Evolutionary conservation across 805 yeast species (phyloP), one percentile per base, ranked within the genome.

Genomic region (Candida tibetensis): DNA sequence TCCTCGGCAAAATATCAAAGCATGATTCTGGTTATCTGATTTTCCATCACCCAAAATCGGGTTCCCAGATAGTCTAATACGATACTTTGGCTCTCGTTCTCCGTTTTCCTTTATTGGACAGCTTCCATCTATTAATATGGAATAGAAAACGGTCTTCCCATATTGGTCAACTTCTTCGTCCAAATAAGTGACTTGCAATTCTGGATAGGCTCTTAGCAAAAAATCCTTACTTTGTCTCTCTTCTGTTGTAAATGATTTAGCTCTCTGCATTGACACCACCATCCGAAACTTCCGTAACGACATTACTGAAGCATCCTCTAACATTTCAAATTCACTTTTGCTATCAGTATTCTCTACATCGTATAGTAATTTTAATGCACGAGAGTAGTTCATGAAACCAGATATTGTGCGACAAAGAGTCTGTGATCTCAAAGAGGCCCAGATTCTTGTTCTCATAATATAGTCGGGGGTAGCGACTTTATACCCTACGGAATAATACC

Each of bases 31-130:
- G 53, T 85, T 85, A 60, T 85, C 95, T 21, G 89, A 76, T 57
- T 85, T 85, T 40, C 95, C 95, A 57, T 85, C 93, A 33, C 95
- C 95, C 42, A 85, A 69, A 37, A 85, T 82, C 33, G 95, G 95
- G 56, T 84, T 78, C 13, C 95, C 95, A 10, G 90, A 81, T 30
- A 85, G 68, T 48, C 68, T 76, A 32, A 85, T 73, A 48, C 80
- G 68, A 50, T 79, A 80, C 48, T 79, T 55, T 41, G 72, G 62
- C 18, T 47, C 46, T 36, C 71, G 50, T 26, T 58, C 58, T 8
- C 88, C 87, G 47, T 72, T 68, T 32, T 73, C 80, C 34, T 74
- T 51, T 34, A 82, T 69, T 39, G 75, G 79, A 53, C 88, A 81
- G 41, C 73, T 71, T 28, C 86, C 85, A 64, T 85, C 95, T 52